Conservation (phyloP, 257 asterid genomes). For the Nicotiana tomentosiformis region DNA sequence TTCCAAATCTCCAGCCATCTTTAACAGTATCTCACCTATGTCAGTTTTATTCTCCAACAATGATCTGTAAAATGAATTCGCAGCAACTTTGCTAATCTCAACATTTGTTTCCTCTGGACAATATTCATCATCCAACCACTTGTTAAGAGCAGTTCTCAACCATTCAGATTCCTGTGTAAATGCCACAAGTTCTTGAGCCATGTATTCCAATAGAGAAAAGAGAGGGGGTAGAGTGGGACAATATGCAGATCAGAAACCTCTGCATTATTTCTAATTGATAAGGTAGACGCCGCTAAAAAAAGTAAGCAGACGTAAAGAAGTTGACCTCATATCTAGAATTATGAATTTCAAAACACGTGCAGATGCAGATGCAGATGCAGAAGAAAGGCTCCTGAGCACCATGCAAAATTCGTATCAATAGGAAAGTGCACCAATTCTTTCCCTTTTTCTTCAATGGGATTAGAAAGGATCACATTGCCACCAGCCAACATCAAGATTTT, state of each 20-base stretch:
- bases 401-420: background rate
- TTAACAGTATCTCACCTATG: constrained; percentile 70
- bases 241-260: background rate
- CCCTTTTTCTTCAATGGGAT: background rate
- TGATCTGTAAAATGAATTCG: constrained; percentile 55
- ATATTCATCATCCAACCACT: constrained; percentile 92
- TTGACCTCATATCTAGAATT: background rate
- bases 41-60: constrained; percentile 53
- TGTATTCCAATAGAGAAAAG: background rate
- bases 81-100: constrained; percentile 71
- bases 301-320: background rate
- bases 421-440: background rate
- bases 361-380: background rate
- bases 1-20: constrained; percentile 68
- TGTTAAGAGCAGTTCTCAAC: constrained; percentile 64
- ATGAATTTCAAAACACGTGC: background rate
- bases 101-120: constrained; percentile 82
- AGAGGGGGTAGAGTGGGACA: background rate
- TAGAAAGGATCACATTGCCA: background rate
- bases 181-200: background rate
- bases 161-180: constrained; percentile 69
- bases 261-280: background rate
- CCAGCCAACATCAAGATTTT: background rate
- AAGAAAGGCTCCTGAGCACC: background rate
- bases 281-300: background rate